Evolutionary conservation across 1,284 basidiomycete species (phyloP), one percentile per base, ranked within the genome.

Genomic region (Puccinia novopanici): DNA sequence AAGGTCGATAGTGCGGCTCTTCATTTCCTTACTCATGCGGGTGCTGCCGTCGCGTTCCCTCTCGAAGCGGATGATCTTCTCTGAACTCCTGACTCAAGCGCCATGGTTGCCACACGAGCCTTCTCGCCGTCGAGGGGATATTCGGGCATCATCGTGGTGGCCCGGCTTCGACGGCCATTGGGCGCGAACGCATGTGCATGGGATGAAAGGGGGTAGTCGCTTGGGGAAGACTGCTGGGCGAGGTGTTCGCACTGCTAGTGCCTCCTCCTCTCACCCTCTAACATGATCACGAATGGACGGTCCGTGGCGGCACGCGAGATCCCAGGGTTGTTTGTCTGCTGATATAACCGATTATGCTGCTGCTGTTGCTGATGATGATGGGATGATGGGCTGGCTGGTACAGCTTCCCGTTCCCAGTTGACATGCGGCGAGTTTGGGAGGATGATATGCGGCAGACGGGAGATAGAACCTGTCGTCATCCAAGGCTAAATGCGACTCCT

Each of bases 11-110:
- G 73, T 75, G 10, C 73, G 37, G 40, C 40, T 50, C n/a, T 61
- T 75, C 19, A 59, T 6, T n/a, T 75, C 55, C 13, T 45, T 61
- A 57, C 54, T 59, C 6, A 75, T 5, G 3, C 57, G 34, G 10
- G 73, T 75, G 15, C 8, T 27, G n/a, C 73, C 73, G 19, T 75
- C 57, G 3, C 34, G 5, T 27, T 75, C 54, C 0, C 73, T 5
- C 40, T 75, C 73, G 57, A 75, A 75, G 37, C 73, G 55, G n/a
- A 75, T 61, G 37, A 75, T 50, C 73, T 40, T 75, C 73, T 48
- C 42, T 27, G 40, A 75, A 75, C 30, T 61, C 55, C 4, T 30
- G 9, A 48, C 55, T 48, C 13, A 75, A 48, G 6, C 40, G 34
- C 34, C 34, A 34, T 34, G 34, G 8, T 37, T 24, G 19, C 12